These are phyloP conservation scores for Ogataea pignaliae DNA, from an alignment of 805 yeast species.

Conservation along the genomic window DNA sequence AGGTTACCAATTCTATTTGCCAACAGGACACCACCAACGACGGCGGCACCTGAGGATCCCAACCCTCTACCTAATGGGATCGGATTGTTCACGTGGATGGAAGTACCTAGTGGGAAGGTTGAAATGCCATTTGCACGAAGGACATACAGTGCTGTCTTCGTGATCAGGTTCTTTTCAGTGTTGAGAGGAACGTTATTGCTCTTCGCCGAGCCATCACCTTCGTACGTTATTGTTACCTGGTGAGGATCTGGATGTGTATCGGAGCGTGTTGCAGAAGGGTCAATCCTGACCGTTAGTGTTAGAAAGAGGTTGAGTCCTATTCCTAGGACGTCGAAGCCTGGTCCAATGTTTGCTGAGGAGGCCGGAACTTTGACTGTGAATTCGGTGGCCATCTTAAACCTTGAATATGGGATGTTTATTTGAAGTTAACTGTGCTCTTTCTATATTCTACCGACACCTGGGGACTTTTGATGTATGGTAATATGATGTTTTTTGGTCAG, in stretches of 20 bases:
- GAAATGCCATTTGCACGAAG: constrained; percentile 75
- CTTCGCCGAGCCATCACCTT: constrained; percentile 60
- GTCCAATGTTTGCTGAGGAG: constrained; percentile 96
- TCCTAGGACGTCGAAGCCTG: constrained; percentile 96
- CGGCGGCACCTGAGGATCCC: constrained; percentile 98
- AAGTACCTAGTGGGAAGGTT: constrained; percentile 80
- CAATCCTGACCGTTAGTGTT: constrained; percentile 64
- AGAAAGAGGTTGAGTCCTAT: constrained; percentile 77
- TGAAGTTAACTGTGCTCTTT: too few relatives aligned
- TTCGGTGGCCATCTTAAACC: constrained; percentile 37
- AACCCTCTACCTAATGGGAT: constrained; percentile 96
- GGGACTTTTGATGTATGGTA: too few relatives aligned
- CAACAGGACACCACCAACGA: constrained; percentile 90
- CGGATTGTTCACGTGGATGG: constrained; percentile 76
- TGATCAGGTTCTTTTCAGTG: constrained; percentile 79
- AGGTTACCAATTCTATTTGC: constrained; percentile 82
- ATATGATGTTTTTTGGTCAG: too few relatives aligned
- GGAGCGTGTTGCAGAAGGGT: constrained; percentile 37
- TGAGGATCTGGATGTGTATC: constrained; percentile 54
- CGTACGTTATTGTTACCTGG: constrained; percentile 65
- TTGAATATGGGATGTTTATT: neutral
- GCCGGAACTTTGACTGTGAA: constrained; percentile 82
- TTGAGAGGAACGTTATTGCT: constrained; percentile 64
- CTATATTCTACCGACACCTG: too few relatives aligned
- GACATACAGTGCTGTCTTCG: constrained; percentile 89